Conservation (phyloP, 441 rosid species). For the Gossypium laxum region DNA sequence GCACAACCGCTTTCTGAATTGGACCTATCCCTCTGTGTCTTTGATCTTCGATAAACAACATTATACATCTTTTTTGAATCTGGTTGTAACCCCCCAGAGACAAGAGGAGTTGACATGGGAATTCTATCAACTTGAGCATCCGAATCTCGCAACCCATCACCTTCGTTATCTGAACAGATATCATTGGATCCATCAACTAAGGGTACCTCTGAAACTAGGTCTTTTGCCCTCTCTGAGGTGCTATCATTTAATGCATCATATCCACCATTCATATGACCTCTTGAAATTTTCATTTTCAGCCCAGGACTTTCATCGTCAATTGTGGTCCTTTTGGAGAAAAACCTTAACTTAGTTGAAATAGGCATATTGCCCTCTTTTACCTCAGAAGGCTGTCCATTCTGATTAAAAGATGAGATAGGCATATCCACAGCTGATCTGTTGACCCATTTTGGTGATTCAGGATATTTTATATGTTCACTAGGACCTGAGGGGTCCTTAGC, state of each 20-base stretch:
- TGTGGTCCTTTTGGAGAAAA: conserved; percentile 31
- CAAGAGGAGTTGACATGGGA: conserved; percentile 24
- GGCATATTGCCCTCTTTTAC: conserved; percentile 30
- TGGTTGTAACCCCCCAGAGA: conserved; percentile 22
- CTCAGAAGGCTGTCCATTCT: conserved; percentile 26
- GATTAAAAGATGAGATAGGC: conserved; percentile 11
- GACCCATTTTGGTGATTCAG: conserved; percentile 21
- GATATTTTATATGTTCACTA: conserved; percentile 17
- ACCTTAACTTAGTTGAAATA: conserved; percentile 34
- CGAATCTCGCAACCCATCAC: conserved; percentile 22
- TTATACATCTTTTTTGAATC: conserved; percentile 56
- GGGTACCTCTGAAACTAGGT: conserved; percentile 20
- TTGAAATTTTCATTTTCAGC: conserved; percentile 20
- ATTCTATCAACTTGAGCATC: conserved; percentile 29
- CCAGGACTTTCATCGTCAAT: conserved; percentile 30
- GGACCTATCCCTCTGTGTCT: conserved; percentile 39
- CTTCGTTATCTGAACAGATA: conserved; percentile 19
- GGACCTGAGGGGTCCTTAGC: conserved; percentile 23
- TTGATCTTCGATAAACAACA: conserved; percentile 76
- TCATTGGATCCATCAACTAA: conserved; percentile 22
- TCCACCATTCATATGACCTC: conserved; percentile 26
- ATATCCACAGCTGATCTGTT: conserved; percentile 23
- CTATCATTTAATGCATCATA: conserved; percentile 24
- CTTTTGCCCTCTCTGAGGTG: conserved; percentile 24
- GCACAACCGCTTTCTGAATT: conserved; percentile 31